Evolutionary conservation across 306 rosid genomes (phyloP).

Genomic region (Castanea mollissima): DNA sequence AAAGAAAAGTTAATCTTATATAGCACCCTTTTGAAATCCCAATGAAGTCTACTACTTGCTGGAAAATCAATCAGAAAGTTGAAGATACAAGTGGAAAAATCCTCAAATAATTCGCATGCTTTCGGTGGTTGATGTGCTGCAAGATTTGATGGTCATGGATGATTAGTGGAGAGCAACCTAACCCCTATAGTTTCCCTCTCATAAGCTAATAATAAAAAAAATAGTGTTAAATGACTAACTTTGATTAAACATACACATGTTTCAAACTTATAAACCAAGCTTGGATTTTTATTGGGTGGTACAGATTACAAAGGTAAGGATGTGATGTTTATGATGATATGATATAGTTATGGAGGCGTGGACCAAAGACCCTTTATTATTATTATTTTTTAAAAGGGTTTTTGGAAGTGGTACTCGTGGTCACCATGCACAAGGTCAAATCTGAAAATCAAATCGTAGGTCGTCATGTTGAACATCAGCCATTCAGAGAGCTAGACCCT

Average conservation of each 20-base stretch:
- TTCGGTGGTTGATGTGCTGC: conserved; percentile 9
- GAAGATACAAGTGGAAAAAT: not conserved
- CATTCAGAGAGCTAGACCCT: not conserved
- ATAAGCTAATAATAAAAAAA: no score
- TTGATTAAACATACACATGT: not conserved
- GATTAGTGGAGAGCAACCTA: not conserved
- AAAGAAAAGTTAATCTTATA: not conserved
- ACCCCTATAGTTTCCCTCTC: not conserved
- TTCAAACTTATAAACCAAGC: not conserved
- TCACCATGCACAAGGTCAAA: conserved; percentile 25
- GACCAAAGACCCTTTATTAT: not conserved
- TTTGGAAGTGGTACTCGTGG: conserved; percentile 10
- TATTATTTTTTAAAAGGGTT: not conserved
- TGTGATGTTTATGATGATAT: not conserved
- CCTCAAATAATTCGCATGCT: not conserved
- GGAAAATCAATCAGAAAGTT: not conserved
- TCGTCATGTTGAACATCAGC: conserved; percentile 29
- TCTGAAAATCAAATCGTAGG: conserved; percentile 5
- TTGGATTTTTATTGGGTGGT: not conserved
- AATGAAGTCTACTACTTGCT: no score
- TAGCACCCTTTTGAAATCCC: no score
- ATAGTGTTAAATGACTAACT: not conserved
- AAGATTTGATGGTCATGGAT: not conserved
- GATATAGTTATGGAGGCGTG: not conserved
- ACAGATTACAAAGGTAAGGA: not conserved